Base-by-base conservation (phyloP, 176 grass and related monocot genomes). In the Areca catechu region DNA sequence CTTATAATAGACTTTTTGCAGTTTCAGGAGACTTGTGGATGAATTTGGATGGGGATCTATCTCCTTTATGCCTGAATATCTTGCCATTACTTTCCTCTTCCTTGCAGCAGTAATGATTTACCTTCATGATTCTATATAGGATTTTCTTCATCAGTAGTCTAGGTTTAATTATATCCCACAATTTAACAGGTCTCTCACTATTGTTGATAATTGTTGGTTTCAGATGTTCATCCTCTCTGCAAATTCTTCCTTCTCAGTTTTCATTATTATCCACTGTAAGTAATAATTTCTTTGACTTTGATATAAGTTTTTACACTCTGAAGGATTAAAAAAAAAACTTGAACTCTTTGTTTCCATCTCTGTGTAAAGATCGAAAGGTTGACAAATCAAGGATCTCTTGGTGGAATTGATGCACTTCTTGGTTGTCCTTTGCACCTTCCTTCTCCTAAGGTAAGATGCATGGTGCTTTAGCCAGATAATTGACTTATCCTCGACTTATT, bases 11-110 rank as follows among this genome's bases (percentile, higher is more conserved):
- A 48, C 24, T 20, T 72, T 20, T 70, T 63, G 48, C 22, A 19
- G 49, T 90, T 84, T 69, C 77, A 86, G 85, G 91, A 72, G 82
- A 95, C 76, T 48, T 95, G 15, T 95, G 90, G 90, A 95, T 95
- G 90, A 90, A 95, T 75, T 76, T 95, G 71, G 86, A 95, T 76
- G 90, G 90, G 60, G 73, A 71, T 81, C 24, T 84, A 55, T 81
- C 86, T 74, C 90, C 86, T 79, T 57, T 95, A 63, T 95, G 90
- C 70, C 51, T 90, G 68, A 95, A 95, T 72, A 86, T 95, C 50
- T 66, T 95, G 74, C 77, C 86, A 65, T 21, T 86, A 54, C 73
- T 89, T 16, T 77, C 58, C 61, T 73, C 77, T 59, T 79, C 53
- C 0, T 58, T 74, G 54, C 70, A 90, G 73, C 76, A 76, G 91